Base-by-base conservation (phyloP, 306 rosid species). In the Lagenaria siceraria region DNA sequence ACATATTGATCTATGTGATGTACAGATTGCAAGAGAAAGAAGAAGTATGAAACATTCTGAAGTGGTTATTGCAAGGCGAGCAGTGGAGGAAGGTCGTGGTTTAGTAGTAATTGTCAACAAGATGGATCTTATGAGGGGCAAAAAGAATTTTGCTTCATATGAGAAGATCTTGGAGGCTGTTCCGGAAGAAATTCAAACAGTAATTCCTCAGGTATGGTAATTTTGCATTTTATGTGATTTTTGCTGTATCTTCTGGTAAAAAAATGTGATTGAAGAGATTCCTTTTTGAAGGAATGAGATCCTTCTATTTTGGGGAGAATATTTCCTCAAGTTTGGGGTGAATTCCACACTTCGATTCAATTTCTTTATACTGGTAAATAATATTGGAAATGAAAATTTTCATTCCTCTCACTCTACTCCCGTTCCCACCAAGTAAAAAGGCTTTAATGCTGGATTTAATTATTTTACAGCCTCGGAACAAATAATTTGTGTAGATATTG, bases 81-180 rank as follows among this genome's bases (percentile, higher is more conserved):
- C 97, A 6, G 87, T 95, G 77, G 98, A 95, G 89, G 98, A 95
- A 86, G 98, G 96, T 29, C 97, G 98, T 27, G 98, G 97, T 55
- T 84, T 95, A 85, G 96, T 95, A 82, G 93, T 95, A 83, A 88
- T 95, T 82, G 98, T 95, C 84, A 95, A 95, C 91, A 95, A 95
- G 87, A 92, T 95, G 98, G 96, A 95, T 82, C 95, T 92, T 81
- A 84, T 92, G 40, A 92, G 91, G 75, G 92, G 90, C 25, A 88
- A 77, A 80, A 12, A 80, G 27, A 82, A 86, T 75, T 77, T 85
- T 68, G 80, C 53, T 70, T 81, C 85, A 43, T 88, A 72, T 78
- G 86, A 86, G 78, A 88, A 89, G 82, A 89, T 95, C 64, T 70
- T 92, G 91, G 97, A 92, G 83, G 85, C 83, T 81, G 97, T 92